These are phyloP conservation scores for Aureobasidium subglaciale DNA, from an alignment of 2,329 filamentous ascomycete genomes.

Conservation along the genomic window DNA sequence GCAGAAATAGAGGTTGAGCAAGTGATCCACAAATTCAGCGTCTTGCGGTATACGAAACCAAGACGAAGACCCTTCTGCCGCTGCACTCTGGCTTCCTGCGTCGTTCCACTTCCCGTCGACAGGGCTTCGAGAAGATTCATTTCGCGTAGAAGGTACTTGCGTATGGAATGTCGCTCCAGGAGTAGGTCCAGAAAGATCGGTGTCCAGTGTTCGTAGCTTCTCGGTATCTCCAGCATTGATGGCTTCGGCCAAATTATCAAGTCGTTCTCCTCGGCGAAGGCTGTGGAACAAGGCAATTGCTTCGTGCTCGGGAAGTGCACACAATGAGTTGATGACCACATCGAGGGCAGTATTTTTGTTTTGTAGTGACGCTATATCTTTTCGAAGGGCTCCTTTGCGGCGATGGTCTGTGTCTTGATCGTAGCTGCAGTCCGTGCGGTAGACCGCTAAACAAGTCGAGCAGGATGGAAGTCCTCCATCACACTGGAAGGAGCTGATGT, in stretches of 20 bases:
- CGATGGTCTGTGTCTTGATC: constrained; percentile 43
- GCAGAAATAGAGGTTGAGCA: constrained; percentile 29
- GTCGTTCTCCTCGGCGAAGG: constrained; percentile 30
- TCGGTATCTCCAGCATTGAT: constrained; percentile 12
- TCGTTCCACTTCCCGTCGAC: constrained; percentile 1
- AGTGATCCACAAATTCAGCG: constrained; percentile 29
- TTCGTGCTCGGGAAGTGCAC: constrained; percentile 39
- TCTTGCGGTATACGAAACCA: constrained; percentile 30
- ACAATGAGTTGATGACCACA: constrained; percentile 39
- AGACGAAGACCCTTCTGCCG: constrained; percentile 4
- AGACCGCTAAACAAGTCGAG: constrained; percentile 45
- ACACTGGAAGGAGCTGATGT: constrained; percentile 31
- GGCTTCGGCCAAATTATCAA: constrained; percentile 13
- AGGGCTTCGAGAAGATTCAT: constrained; percentile 3
- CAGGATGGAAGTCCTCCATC: constrained; percentile 43
- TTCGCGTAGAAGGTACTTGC: neutral
- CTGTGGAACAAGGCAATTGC: constrained; percentile 37
- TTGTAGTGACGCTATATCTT: constrained; percentile 33
- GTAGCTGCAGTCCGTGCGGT: constrained; percentile 44
- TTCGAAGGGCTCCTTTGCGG: constrained; percentile 36
- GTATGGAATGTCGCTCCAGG: neutral
- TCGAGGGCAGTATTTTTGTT: constrained; percentile 30
- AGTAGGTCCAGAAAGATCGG: constrained; percentile 9
- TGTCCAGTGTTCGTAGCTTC: constrained; percentile 10
- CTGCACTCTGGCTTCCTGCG: neutral